A percentile compares a stretch with the other conserved stretches of the same genome.
These are phyloP conservation scores for Phytophthora cajani DNA, from an alignment of 352 stramenopile genomes.

Conservation along the genomic window DNA sequence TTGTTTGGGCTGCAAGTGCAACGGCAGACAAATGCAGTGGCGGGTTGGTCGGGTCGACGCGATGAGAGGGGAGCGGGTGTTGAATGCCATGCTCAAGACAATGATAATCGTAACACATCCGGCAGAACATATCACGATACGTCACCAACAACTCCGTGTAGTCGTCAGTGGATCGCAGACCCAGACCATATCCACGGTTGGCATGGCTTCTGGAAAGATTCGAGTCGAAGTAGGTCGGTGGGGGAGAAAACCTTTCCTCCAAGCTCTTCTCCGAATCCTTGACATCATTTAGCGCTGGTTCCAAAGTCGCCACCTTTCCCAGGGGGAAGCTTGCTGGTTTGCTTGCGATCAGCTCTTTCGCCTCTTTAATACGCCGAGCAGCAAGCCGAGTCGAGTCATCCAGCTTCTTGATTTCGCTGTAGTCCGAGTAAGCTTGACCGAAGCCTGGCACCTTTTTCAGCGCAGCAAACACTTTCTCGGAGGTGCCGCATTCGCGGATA, in stretches of 20 bases:
- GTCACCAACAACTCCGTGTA: conserved; percentile 85
- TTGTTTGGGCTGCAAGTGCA: conserved; percentile 28
- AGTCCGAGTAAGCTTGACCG: conserved; percentile 67
- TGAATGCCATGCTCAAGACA: conserved; percentile 91
- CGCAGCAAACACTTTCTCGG: conserved; percentile 63
- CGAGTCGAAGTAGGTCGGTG: conserved; percentile 74
- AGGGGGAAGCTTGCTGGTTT: conserved; percentile 33
- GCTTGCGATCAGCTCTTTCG: conserved; percentile 43
- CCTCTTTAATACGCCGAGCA: conserved; percentile 53
- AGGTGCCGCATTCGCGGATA: conserved; percentile 57
- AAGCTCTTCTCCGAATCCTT: conserved; percentile 31
- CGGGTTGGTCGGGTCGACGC: conserved; percentile 72
- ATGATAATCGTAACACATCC: conserved; percentile 94
- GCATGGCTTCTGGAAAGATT: conserved; percentile 52
- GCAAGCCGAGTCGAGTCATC: conserved; percentile 47
- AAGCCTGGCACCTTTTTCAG: conserved; percentile 68
- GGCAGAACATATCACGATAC: conserved; percentile 93
- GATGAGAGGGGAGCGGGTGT: conserved; percentile 63
- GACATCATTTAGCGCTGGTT: conserved; percentile 33
- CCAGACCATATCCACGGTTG: conserved; percentile 46
- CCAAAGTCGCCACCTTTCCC: conserved; percentile 45
- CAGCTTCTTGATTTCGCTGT: conserved; percentile 75
- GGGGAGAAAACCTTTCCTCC: conserved; percentile 50
- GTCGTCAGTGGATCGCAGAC: conserved; percentile 55
- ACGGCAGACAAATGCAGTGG: conserved; percentile 50